Percentiles rank a stretch among this genome's conserved stretches.
phyloP scores from a whole-genome alignment of 768 basidiomycete species.

The Suillus cothurnatus region DNA sequence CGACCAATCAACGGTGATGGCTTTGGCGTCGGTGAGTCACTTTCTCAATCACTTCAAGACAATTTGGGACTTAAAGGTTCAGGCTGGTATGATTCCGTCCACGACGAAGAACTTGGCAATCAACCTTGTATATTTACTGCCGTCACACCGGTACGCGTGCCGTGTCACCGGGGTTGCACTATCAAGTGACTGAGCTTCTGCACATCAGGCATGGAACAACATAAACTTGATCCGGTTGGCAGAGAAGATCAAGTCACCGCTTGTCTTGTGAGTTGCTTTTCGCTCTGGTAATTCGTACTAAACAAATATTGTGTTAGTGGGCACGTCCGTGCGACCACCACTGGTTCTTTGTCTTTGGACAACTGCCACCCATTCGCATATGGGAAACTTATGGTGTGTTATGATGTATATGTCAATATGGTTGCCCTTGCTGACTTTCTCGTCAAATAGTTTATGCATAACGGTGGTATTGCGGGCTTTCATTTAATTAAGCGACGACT shows the following conservation, averaged over 20 bases:
- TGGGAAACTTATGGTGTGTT: conserved; percentile 84
- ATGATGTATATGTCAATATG: neutral
- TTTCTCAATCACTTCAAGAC: neutral
- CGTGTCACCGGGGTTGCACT: neutral
- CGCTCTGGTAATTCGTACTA: neutral
- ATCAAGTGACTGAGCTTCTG: conserved; percentile 13
- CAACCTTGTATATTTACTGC: conserved; percentile 97
- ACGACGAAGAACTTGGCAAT: conserved; percentile 78
- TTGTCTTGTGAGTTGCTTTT: conserved; percentile 76
- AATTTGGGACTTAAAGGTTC: conserved; percentile 7
- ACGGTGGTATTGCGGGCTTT: conserved; percentile 92
- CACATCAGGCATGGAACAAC: conserved; percentile 90
- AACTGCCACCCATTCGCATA: conserved; percentile 96
- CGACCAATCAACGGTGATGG: conserved; percentile 95
- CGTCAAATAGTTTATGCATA: conserved; percentile 86
- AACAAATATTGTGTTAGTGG: conserved; percentile 46
- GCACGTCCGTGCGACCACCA: conserved; percentile 93
- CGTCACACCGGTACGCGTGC: conserved; percentile 74
- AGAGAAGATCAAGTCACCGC: conserved; percentile 94
- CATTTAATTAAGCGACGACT: conserved; percentile 76
- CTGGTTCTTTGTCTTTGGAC: conserved; percentile 87
- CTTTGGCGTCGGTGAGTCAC: conserved; percentile 83
- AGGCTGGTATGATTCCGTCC: conserved; percentile 95
- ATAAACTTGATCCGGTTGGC: conserved; percentile 90
- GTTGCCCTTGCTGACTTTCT: conserved; percentile 1